Conservation (phyloP, 2,329 filamentous ascomycete genomes). For the Drechslerella coelobrocha region DNA sequence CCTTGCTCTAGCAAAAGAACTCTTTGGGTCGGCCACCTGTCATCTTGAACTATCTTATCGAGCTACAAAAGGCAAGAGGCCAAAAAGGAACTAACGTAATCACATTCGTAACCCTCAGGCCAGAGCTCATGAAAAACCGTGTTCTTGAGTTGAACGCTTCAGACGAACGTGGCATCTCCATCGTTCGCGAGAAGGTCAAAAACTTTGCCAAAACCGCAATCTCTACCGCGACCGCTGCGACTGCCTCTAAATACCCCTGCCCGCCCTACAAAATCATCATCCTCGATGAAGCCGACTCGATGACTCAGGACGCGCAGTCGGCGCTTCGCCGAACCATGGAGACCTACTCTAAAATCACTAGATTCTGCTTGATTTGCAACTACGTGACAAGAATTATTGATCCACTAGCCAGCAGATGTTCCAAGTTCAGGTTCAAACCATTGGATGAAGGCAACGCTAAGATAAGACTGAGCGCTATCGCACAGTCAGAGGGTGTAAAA, state of each 20-base stretch:
- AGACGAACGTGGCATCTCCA: constrained; percentile 95
- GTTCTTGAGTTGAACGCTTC: constrained; percentile 99
- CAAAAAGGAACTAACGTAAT: no score
- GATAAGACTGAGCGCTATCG: constrained; percentile 80
- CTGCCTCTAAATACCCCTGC: constrained; percentile 79
- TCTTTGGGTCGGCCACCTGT: constrained; percentile 68
- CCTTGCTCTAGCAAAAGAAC: constrained; percentile 93
- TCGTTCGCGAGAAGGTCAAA: constrained; percentile 97
- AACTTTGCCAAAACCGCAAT: constrained; percentile 96
- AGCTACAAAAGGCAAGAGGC: no score
- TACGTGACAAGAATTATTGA: constrained; percentile 99
- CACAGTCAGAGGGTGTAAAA: constrained; percentile 74
- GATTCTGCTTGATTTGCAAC: constrained; percentile 98
- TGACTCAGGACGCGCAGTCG: constrained; percentile 97
- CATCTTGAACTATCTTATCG: background rate
- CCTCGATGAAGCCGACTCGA: constrained; percentile 95
- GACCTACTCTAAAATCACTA: constrained; percentile 92
- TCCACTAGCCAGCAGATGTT: constrained; percentile 88
- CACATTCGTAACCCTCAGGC: constrained; percentile 62
- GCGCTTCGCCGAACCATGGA: constrained; percentile 96
- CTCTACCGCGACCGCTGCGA: constrained; percentile 73
- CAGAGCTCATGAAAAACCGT: constrained; percentile 86
- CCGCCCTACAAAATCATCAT: constrained; percentile 99
- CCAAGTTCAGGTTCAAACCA: constrained; percentile 97
- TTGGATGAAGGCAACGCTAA: constrained; percentile 85